Base-by-base conservation (phyloP, 108 stramenopile species). In the Fragilaria radians region DNA sequence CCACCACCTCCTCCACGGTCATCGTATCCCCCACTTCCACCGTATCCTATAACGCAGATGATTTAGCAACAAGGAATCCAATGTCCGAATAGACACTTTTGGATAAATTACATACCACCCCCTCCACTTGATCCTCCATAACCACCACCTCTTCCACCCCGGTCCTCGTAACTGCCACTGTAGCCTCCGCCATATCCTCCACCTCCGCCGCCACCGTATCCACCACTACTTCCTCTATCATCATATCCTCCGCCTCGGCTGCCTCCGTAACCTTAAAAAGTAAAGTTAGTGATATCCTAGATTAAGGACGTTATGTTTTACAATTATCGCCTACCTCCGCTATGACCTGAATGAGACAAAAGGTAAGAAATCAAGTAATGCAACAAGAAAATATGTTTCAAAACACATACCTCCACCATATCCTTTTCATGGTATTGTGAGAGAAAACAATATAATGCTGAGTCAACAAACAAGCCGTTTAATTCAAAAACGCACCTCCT, bases 111-210 rank as follows among this genome's bases (percentile, higher is more conserved):
- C 0, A 58, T 52, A 49, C 48, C 28, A 46, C 17, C 58, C 4
- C 54, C 70, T 68, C n/a, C n/a, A n/a, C n/a, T n/a, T n/a, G n/a
- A n/a, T 62, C 70, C 75, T 36, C 67, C 59, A 23, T 74, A 69
- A 22, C 72, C 67, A 14, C 68, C 68, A 24, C 75, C 79, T 28
- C 75, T 50, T 34, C 70, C 57, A 9, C 68, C 67, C 42, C 14
- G 52, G 26, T 23, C 28, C 23, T 66, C 22, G 24, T 31, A 23
- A 25, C 53, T 64, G 30, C 68, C 77, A 18, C 73, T 65, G 28
- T 64, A 11, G 49, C 55, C 62, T 4, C 77, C 81, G 23, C 70
- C 54, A 29, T 58, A 63, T 32, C 61, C 74, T 42, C 73, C 73
- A 29, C 83, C 71, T 28, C 81, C 78, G 36, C 73, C 50, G 28